phyloP scores from a whole-genome alignment of 176 grass and related monocot species.

The Zoysia japonica region DNA sequence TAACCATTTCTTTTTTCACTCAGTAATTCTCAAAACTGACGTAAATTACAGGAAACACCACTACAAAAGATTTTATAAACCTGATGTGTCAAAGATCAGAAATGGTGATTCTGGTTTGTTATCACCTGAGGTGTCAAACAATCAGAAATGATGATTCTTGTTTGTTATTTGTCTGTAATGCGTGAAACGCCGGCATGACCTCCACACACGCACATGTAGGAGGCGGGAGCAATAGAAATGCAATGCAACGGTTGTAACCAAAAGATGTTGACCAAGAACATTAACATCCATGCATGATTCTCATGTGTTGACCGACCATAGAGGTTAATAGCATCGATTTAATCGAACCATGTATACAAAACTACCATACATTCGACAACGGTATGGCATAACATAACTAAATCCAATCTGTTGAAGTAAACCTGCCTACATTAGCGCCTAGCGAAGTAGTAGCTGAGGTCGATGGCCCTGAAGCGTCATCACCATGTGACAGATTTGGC shows the following conservation, averaged over 20 bases:
- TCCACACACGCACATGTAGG: neutral
- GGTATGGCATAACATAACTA: neutral
- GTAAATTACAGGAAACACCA: neutral
- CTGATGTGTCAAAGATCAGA: too few species aligned
- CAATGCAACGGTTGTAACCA: neutral
- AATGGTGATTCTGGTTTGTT: too few species aligned
- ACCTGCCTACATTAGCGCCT: neutral
- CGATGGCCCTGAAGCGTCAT: neutral
- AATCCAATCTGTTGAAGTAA: neutral
- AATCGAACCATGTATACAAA: neutral
- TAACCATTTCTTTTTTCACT: neutral
- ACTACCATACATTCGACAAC: neutral
- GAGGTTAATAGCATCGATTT: neutral
- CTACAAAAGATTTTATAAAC: neutral
- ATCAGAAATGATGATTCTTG: neutral
- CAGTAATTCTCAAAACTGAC: neutral
- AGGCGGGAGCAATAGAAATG: neutral
- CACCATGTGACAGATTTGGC: neutral
- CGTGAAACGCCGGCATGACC: neutral
- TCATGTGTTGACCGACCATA: neutral
- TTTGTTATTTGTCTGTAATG: neutral
- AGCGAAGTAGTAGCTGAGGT: neutral
- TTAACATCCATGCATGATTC: neutral
- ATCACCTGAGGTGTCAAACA: neutral
- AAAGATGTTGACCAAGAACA: neutral